Base-by-base conservation (phyloP, 2,329 filamentous ascomycete species). In the Sporothrix dimorphospora region DNA sequence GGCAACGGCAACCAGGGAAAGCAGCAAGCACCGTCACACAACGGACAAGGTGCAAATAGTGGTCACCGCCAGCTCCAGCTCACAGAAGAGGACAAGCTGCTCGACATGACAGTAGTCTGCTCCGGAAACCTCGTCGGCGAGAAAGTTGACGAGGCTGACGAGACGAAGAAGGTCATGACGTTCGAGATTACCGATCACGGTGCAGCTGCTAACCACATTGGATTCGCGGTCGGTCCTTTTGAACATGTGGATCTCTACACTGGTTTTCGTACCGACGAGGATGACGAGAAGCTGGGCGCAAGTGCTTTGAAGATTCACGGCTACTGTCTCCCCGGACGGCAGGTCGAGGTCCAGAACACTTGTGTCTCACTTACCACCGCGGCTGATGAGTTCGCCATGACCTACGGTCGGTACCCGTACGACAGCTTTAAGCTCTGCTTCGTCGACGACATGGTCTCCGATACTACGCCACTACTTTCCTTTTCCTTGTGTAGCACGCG, bases 171-270 rank as follows among this genome's bases (percentile, higher is more conserved):
- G 81, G 94, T 93, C 1, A 92, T 96, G 79, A 93, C 91, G 0
- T 99, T 98, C 79, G 89, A 90, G 71, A 91, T 77, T 16, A 75
- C 73, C 1, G 76, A 92, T 67, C 87, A 88, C 73, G 90, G 90
- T 74, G 89, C 92, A 68, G 89, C 94, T 0, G 91, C 95, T 1
- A 92, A 94, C 74, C 95, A 98, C 79, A 90, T 99, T 75, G 95
- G 94, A 4, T 97, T 99, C 80, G 93, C 94, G 2, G 89, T 98
- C 71, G 96, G 97, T 0, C 96, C 97, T 0, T 99, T 99, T 79
- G 94, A 98, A 80, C 92, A 95, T 76, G 91, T 98, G 70, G 93
- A 98, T 78, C 85, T 99, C 5, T 89, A 85, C 74, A 92, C 93
- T 2, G 92, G 95, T 76, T 97, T 93, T 77, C 90, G 97, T 68